Base-by-base conservation (phyloP, 2,329 filamentous ascomycete species). In the Talaromyces amestolkiae region DNA sequence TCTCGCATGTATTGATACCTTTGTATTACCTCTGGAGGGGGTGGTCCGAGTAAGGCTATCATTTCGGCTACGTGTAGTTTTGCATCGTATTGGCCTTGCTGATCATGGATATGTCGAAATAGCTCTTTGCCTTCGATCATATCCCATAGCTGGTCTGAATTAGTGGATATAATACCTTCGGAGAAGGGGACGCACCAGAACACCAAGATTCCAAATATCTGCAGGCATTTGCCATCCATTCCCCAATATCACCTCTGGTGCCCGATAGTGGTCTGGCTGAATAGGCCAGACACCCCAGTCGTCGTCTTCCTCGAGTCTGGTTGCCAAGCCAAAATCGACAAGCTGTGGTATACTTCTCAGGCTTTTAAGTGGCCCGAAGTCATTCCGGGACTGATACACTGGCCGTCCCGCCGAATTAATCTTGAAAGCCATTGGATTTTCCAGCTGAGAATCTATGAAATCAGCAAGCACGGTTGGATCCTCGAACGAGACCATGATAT, bases 51-150 rank as follows among this genome's bases (percentile, higher is more conserved):
- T 65, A 82, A 71, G 19, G 74, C 75, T 61, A 80, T 79, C 72
- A 82, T 82, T 67, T 81, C 73, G 6, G 79, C 78, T 10, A 82
- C 66, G 65, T 82, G 77, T 59, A 70, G 49, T 72, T 74, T 77
- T 45, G 76, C 70, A 70, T 74, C 70, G 56, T 81, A 81, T 27
- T 68, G 68, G 66, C 74, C 74, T 49, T 77, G 31, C 66, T 73
- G 45, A 68, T 76, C 70, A 70, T 77, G 67, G 19, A 78, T 75
- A 67, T 74, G 70, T 62, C 63, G 72, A 64, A 79, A 80, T 65
- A 79, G 68, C 61, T 77, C 76, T 71, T 73, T 74, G 33, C 72
- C 72, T 71, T 74, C 72, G 24, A 78, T 70, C 63, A 80, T 69
- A 73, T 80, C 74, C 77, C 75, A 80, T 47, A 79, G 61, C 67